Percentiles rank a stretch among this genome's conserved stretches.
Conservation (phyloP, 192 early-diverging fungal genomes). For the Backusella psychrophila region DNA sequence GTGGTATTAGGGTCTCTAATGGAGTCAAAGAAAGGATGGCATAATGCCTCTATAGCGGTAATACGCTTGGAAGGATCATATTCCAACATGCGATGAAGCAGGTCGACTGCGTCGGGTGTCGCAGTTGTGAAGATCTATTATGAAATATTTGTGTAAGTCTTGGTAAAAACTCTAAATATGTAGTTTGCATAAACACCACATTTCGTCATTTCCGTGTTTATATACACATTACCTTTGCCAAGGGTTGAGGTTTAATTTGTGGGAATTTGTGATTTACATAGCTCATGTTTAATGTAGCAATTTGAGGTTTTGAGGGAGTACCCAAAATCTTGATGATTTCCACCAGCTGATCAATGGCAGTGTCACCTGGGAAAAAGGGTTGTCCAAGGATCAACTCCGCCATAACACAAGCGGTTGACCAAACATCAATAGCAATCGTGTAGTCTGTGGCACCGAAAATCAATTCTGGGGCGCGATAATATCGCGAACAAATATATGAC, state of each 20-base stretch:
- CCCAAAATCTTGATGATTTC: constrained; percentile 99
- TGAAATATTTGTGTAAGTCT: neutral
- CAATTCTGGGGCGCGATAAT: constrained; percentile 94
- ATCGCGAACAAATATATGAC: constrained; percentile 96
- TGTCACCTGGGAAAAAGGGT: constrained; percentile 96
- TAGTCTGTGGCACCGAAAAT: constrained; percentile 96
- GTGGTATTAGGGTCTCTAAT: constrained; percentile 81
- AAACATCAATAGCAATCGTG: constrained; percentile 85
- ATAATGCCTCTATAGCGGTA: constrained; percentile 90
- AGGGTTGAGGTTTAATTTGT: constrained; percentile 92
- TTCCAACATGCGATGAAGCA: constrained; percentile 81
- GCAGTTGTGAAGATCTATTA: constrained; percentile 67
- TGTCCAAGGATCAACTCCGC: constrained; percentile 92
- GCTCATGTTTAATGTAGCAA: constrained; percentile 95
- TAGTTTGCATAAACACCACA: neutral
- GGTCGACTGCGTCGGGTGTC: constrained; percentile 80
- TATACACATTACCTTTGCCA: constrained; percentile 59
- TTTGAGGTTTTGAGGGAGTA: constrained; percentile 95
- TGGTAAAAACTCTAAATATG: neutral
- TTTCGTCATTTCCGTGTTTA: neutral
- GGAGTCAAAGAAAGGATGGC: constrained; percentile 96
- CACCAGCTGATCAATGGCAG: constrained; percentile 96
- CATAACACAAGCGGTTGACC: constrained; percentile 97
- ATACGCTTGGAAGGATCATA: constrained; percentile 85
- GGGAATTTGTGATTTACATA: constrained; percentile 99